These are phyloP conservation scores for Lentinus brumalis DNA, from an alignment of 768 basidiomycete species.

Conservation along the genomic window DNA sequence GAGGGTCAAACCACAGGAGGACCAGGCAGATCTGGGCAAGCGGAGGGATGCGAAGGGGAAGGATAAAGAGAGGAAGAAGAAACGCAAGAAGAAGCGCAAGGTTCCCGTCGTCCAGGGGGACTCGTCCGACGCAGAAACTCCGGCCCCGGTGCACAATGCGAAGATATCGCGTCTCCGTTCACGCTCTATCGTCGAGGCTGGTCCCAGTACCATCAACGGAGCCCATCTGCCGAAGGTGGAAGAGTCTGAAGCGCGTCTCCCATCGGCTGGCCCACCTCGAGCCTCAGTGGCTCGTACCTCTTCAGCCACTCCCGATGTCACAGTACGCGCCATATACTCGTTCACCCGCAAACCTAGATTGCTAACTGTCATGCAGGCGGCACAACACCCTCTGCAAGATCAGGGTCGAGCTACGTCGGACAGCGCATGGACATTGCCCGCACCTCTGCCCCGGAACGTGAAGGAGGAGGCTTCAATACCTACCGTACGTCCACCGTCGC, in stretches of 20 bases:
- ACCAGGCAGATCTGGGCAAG: neutral
- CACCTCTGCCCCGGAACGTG: too few relatives aligned
- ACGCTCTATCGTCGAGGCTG: constrained; percentile 1
- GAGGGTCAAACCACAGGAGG: constrained; percentile 4
- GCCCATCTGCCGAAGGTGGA: neutral
- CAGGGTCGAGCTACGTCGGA: too few relatives aligned
- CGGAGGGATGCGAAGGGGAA: constrained; percentile 20
- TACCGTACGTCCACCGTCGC: too few relatives aligned
- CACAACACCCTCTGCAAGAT: too few relatives aligned
- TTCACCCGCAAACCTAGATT: too few relatives aligned
- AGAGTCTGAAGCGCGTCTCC: neutral
- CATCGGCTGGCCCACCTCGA: constrained; percentile 6
- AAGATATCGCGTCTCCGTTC: constrained; percentile 8
- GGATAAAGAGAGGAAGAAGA: constrained; percentile 32
- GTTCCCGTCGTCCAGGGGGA: constrained; percentile 20
- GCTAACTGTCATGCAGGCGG: too few relatives aligned
- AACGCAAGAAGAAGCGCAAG: constrained; percentile 31
- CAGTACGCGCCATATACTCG: neutral
- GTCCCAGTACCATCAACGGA: neutral
- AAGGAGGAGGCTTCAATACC: too few relatives aligned
- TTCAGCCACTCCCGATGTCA: neutral
- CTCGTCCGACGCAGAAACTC: neutral
- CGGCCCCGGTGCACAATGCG: neutral
- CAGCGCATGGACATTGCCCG: too few relatives aligned
- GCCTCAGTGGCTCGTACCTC: neutral